Evolutionary conservation across 306 rosid genomes (phyloP), one percentile per base, ranked within the genome.

Genomic region (Cucurbita ficifolia): DNA sequence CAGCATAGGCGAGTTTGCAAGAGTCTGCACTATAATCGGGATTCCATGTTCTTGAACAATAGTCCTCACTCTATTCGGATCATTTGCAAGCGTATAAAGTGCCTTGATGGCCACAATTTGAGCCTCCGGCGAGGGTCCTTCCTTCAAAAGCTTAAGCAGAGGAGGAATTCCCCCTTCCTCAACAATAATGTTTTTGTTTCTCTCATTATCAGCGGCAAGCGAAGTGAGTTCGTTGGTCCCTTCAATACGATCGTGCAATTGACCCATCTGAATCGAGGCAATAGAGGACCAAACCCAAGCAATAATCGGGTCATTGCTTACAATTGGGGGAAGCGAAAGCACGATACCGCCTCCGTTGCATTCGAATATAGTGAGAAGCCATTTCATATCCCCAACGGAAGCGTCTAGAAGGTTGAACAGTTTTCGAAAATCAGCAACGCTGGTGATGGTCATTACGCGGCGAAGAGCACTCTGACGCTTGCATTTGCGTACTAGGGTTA

Each of bases 251-350:
- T 87, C 89, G 51, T 57, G 85, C 14, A 86, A 82, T 72, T 82
- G 88, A 22, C 96, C 96, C 88, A 90, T 80, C 55, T 88, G 98
- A 17, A 90, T 79, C 1, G 92, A 79, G 33, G 92, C 85, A 33
- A 77, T 84, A 57, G 56, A 76, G 42, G 96, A 86, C 98, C 98
- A 90, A 0, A 92, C 96, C 96, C 96, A 92, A 1, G 96, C 88
- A 14, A 92, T 80, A 7, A 92, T 92, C 0, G 96, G 96, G 78
- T 90, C 92, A 50, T 84, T 90, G 73, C 89, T 87, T 1, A 90
- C 92, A 14, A 92, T 92, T 2, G 92, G 96, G 1, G 96, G 96
- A 7, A 92, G 86, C 0, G 96, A 80, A 8, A 92, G 70, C 29
- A 63, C 72, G 43, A 81, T 67, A 1, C 84, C 96, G n/a, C 84